A percentile compares a stretch with the other conserved stretches of the same genome.
Evolutionary conservation across 2,329 filamentous ascomycete species (phyloP).

Genomic region (Penicillium sp.): DNA sequence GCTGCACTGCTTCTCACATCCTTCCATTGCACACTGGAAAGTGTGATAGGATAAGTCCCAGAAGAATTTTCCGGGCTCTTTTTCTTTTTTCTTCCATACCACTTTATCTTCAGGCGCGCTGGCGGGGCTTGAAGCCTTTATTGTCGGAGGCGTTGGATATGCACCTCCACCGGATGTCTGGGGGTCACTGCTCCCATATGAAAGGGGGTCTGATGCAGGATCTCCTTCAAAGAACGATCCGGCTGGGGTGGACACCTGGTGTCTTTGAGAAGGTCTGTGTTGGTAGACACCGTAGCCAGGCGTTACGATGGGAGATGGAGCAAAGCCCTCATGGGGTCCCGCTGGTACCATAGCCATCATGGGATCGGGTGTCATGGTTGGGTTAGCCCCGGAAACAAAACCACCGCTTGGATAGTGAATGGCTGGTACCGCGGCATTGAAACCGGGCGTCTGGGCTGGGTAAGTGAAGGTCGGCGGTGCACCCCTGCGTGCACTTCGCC

Average conservation of each 20-base stretch:
- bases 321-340: not conserved
- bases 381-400: conserved; percentile 1
- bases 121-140: not conserved
- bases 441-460: not conserved
- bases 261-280: not conserved
- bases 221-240: not conserved
- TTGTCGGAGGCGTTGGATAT: not conserved
- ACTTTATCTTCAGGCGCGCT: not conserved
- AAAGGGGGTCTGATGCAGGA: not conserved
- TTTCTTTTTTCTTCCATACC: not conserved
- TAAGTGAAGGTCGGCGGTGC: not conserved
- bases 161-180: not conserved
- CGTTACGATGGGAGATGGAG: not conserved
- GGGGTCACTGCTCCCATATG: too few relatives aligned
- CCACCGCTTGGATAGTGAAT: not conserved
- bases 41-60: conserved; percentile 55
- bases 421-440: not conserved
- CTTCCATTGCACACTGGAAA: conserved; percentile 44
- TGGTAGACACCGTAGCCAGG: not conserved
- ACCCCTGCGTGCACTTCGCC: not conserved
- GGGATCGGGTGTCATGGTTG: conserved; percentile 2
- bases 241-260: conserved; percentile 1
- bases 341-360: not conserved
- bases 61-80: conserved; percentile 21
- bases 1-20: conserved; percentile 38